Evolutionary conservation across 2,329 filamentous ascomycete species (phyloP).

Genomic region (Colletotrichum aenigma): DNA sequence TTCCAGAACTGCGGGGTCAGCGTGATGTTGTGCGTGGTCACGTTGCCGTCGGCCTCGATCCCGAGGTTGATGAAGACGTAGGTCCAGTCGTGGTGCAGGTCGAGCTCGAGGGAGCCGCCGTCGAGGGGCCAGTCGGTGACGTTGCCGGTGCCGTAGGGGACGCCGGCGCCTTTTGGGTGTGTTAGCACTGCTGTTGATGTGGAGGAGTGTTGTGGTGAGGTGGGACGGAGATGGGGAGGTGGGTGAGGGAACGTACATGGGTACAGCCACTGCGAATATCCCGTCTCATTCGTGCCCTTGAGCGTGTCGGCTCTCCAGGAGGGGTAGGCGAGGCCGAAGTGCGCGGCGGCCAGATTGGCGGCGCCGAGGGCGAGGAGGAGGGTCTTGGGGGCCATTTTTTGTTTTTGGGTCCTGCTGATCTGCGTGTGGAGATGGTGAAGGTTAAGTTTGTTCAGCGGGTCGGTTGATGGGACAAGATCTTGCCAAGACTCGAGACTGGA

Average conservation of each 20-base stretch:
- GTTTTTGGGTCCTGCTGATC: neutral
- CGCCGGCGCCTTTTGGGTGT: constrained; percentile 46
- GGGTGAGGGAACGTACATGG: constrained; percentile 48
- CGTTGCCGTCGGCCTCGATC: constrained; percentile 46
- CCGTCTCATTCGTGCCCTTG: constrained; percentile 33
- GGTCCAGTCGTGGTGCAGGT: constrained; percentile 56
- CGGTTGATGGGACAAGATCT: neutral
- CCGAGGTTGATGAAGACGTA: constrained; percentile 61
- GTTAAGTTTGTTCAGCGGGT: neutral
- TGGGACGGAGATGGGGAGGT: too few relatives aligned
- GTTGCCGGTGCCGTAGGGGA: constrained; percentile 47
- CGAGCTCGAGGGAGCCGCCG: constrained; percentile 51
- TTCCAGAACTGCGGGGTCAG: constrained; percentile 64
- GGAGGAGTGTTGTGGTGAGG: too few relatives aligned
- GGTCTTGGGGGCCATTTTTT: constrained; percentile 35
- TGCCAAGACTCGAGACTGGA: neutral
- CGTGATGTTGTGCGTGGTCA: constrained; percentile 71
- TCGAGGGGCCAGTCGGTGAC: constrained; percentile 58
- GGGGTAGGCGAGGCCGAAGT: constrained; percentile 54
- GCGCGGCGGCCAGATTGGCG: constrained; percentile 44
- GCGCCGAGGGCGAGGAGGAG: constrained; percentile 37
- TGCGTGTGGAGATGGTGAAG: neutral
- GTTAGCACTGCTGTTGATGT: too few relatives aligned
- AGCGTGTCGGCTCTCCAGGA: constrained; percentile 54
- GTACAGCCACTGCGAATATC: constrained; percentile 53